A percentile compares a stretch with the other conserved stretches of the same genome.
Evolutionary conservation across 2,329 filamentous ascomycete genomes (phyloP).

Genomic region (Apiospora aurea): DNA sequence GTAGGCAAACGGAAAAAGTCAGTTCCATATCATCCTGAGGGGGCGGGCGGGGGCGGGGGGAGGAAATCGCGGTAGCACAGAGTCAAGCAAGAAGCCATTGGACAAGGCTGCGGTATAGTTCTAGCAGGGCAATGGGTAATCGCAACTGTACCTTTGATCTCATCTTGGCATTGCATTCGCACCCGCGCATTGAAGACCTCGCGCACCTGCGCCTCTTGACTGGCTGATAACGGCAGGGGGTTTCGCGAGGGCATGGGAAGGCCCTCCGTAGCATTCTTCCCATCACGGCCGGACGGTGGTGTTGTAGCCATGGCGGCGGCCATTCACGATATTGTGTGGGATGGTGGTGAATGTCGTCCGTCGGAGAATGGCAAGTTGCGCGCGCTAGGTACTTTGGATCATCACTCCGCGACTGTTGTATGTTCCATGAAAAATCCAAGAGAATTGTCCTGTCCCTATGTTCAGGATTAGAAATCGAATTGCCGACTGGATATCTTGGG

Average conservation of each 20-base stretch:
- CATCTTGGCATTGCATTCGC: constrained; percentile 74
- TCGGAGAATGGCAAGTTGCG: not conserved
- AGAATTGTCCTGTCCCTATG: not conserved
- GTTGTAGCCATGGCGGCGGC: constrained; percentile 21
- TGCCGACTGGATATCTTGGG: not conserved
- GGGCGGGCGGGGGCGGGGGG: not conserved
- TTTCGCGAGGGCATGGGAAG: constrained; percentile 69
- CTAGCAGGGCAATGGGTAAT: not conserved
- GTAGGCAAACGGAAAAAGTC: not conserved
- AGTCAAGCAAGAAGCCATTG: not conserved
- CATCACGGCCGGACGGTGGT: constrained; percentile 20
- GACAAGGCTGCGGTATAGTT: not conserved
- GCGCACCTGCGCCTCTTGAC: constrained; percentile 49
- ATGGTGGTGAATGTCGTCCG: not conserved
- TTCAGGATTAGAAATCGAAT: constrained; percentile 15
- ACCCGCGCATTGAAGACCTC: constrained; percentile 65
- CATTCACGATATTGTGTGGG: constrained; percentile 12
- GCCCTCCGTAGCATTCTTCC: constrained; percentile 24
- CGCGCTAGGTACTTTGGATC: constrained; percentile 1
- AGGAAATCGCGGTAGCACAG: too few species aligned
- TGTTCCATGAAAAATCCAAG: not conserved
- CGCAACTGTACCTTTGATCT: constrained; percentile 71
- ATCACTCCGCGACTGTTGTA: not conserved
- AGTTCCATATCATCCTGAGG: not conserved
- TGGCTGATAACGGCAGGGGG: constrained; percentile 73